Conservation (phyloP, 441 rosid genomes). For the Pelargonium citronellum region DNA sequence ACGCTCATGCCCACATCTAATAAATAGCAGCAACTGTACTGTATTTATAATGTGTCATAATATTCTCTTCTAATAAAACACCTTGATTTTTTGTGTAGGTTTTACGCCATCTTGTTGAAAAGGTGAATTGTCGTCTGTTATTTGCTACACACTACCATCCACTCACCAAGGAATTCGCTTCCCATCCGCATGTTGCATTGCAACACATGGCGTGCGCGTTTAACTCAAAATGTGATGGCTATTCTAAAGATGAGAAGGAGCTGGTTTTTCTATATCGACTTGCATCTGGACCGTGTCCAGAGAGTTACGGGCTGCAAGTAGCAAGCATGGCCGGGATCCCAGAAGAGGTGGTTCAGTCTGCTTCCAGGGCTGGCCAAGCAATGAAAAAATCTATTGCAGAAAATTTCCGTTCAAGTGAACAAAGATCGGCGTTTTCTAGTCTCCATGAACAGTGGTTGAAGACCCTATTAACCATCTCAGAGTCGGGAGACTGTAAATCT, state of each 20-base stretch:
- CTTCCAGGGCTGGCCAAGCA: conserved; percentile 50
- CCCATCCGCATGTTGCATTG: conserved; percentile 73
- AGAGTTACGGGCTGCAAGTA: conserved; percentile 90
- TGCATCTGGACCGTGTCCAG: conserved; percentile 80
- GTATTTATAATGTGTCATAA: neutral
- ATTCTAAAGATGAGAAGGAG: conserved; percentile 38
- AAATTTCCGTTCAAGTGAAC: conserved; percentile 71
- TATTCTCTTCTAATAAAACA: neutral
- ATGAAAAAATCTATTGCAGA: conserved; percentile 64
- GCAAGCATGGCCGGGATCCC: conserved; percentile 97
- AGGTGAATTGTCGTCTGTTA: conserved; percentile 75
- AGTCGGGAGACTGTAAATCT: conserved; percentile 18
- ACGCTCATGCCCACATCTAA: neutral
- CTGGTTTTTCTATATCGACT: conserved; percentile 77
- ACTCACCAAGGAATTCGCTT: conserved; percentile 81
- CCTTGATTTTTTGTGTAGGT: conserved; percentile 39
- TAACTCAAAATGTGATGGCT: conserved; percentile 29
- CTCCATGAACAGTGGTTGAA: conserved; percentile 88
- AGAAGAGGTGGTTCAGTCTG: conserved; percentile 56
- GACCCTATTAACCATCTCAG: conserved; percentile 39
- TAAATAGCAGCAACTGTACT: neutral
- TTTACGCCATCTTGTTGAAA: conserved; percentile 83
- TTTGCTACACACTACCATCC: conserved; percentile 97
- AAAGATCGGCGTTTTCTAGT: conserved; percentile 72
- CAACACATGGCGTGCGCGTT: conserved; percentile 95